Evolutionary conservation across 176 grass and related monocot genomes (phyloP), one percentile per base, ranked within the genome.

Genomic region (Hordeum vulgare): DNA sequence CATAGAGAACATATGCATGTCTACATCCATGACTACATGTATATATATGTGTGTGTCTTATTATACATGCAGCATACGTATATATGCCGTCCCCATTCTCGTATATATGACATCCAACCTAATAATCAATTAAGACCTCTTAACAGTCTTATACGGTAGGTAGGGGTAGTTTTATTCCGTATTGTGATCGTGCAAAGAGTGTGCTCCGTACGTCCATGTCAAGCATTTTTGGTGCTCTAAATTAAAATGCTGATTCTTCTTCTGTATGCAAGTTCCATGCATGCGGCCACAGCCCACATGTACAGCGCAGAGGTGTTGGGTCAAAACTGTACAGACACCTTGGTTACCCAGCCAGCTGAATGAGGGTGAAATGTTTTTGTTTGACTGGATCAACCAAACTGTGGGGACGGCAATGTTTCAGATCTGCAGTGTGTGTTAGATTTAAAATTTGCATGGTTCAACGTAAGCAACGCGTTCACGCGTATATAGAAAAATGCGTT

Each of bases 291-390:
- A 40, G 5, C n/a, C 67, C 49, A 85, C 21, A 40, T 31, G 85
- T 11, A 59, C 5, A 12, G 85, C 8, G 69, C 5, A 12, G 5
- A 69, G 65, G 15, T 81, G 49, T 84, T 81, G 0, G 24, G 71
- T 85, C 76, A 80, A 34, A 84, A 34, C 70, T 75, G 40, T 17
- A 23, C 41, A 26, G 15, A 27, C 5, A n/a, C 20, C 29, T 4
- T 44, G 59, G 67, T 21, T 26, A 12, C 0, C 39, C 6, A 8
- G 36, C 36, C 7, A 34, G n/a, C 31, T 0, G 24, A 29, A 57
- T 80, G 87, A 64, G 39, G 18, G 77, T 21, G 53, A 85, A 89
- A 21, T 80, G 21, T 11, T 66, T 60, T 53, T 20, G 26, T 53
- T 71, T 45, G 75, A 26, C 67, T 7, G 75, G 25, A 74, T 84